Evolutionary conservation across 2,329 filamentous ascomycete genomes (phyloP), one percentile per base, ranked within the genome.

Genomic region (Claviceps monticola): DNA sequence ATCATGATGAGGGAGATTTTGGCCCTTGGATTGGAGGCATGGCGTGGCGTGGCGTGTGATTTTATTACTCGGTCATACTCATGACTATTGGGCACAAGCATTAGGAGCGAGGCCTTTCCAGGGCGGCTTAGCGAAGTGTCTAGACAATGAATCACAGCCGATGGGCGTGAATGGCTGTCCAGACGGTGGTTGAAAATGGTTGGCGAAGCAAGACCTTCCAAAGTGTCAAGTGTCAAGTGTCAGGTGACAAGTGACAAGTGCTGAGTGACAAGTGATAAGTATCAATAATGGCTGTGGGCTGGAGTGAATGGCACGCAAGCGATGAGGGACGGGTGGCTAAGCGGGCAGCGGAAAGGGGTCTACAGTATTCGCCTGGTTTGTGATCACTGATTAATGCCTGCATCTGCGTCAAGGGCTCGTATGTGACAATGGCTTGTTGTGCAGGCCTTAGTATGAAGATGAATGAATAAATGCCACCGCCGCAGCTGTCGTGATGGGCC

Each of bases 51-150:
- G 11, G 34, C 46, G 34, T 48, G 34, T 38, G 11, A 21, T 21
- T 48, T 38, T 48, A 9, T 26, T 21, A 43, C 11, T 34, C n/a
- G 23, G 38, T 23, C 38, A 36, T 34, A 19, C 9, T 26, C 17
- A 17, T 23, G 38, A 29, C 9, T 5, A 2, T 38, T 21, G 23
- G 23, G 23, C 23, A 8, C 13, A 34, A 21, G 36, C 21, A 48
- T 23, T 29, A 11, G 34, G 34, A 16, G 46, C 17, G 21, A 48
- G 41, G 29, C 46, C 26, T 19, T 41, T 38, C 48, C 44, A 51
- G 41, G 37, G 46, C 51, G 48, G 53, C 50, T 49, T 54, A 51
- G 50, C 51, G 48, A 56, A 52, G 49, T 52, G 54, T 54, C 44
- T 54, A 54, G 53, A 56, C 49, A 53, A 38, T 42, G 47, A 11